Evolutionary conservation across 179 eudicot genomes (phyloP).

Genomic region (Silene noctiflora): DNA sequence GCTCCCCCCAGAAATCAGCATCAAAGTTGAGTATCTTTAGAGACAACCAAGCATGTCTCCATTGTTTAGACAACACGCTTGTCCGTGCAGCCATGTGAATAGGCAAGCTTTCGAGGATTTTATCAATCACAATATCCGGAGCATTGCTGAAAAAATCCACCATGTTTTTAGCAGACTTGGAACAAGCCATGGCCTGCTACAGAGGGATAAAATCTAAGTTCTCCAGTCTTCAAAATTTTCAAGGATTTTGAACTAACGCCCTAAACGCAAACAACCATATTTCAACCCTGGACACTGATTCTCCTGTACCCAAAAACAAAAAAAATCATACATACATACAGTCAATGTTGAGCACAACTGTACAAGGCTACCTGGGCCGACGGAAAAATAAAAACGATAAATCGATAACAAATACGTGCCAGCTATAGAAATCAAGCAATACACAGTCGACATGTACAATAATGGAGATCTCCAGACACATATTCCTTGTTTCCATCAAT

Average conservation of each 20-base stretch:
- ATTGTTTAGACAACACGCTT: slow-evolving; percentile 2
- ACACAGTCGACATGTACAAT: neutral
- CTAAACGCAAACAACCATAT: neutral
- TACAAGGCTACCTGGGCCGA: too few species aligned
- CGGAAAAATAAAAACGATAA: too few species aligned
- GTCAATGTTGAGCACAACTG: too few species aligned
- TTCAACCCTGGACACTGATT: neutral
- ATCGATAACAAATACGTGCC: too few species aligned
- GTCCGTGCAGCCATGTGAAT: neutral
- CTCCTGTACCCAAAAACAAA: neutral
- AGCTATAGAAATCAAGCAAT: too few species aligned
- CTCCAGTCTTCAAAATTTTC: neutral
- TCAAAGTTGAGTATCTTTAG: neutral
- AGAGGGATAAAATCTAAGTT: neutral
- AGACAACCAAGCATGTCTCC: neutral
- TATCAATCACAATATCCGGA: slow-evolving; percentile 4
- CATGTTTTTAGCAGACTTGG: neutral
- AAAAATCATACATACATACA: too few species aligned
- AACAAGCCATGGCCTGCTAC: neutral
- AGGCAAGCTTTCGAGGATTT: neutral
- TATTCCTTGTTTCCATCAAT: neutral
- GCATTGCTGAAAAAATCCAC: slow-evolving; percentile 12
- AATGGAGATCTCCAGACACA: neutral
- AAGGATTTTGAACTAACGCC: too few species aligned
- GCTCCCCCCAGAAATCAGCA: neutral